Evolutionary conservation across 371 early-diverging fungal species (phyloP).

Genomic region (Mortierella sp.): DNA sequence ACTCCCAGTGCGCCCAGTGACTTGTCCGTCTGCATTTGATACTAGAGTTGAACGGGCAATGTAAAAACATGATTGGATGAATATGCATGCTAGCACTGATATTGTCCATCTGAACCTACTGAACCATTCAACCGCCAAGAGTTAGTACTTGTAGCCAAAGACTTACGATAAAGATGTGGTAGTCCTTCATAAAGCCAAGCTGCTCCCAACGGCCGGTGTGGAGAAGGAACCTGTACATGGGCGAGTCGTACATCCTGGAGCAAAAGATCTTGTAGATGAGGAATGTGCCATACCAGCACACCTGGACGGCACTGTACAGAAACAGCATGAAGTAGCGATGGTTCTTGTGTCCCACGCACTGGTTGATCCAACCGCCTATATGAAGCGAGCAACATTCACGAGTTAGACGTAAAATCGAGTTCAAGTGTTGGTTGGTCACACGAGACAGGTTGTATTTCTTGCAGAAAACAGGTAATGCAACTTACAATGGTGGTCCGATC

Average conservation of each 20-base stretch:
- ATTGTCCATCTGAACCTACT: background rate
- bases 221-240: slow-evolving; percentile 58
- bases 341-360: slow-evolving; percentile 82
- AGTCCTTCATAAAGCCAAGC: slow-evolving; percentile 53
- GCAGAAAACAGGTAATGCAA: background rate
- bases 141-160: background rate
- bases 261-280: slow-evolving; percentile 70
- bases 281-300: slow-evolving; percentile 78
- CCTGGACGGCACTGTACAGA: slow-evolving; percentile 68
- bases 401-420: background rate
- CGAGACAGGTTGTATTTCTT: background rate
- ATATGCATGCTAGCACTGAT: background rate
- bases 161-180: slow-evolving; percentile 58
- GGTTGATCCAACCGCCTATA: slow-evolving; percentile 79
- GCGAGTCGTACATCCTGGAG: slow-evolving; percentile 43
- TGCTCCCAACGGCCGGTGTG: slow-evolving; percentile 68
- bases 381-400: background rate
- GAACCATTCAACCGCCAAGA: background rate
- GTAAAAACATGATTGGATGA: background rate
- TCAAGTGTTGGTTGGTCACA: background rate
- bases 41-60: slow-evolving; percentile 49
- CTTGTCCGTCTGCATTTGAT: slow-evolving; percentile 71
- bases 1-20: slow-evolving; percentile 74
- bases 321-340: slow-evolving; percentile 80
- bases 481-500: slow-evolving; percentile 81